Evolutionary conservation across 1,284 basidiomycete species (phyloP), one percentile per base, ranked within the genome.

Genomic region (Tremellales sp.): DNA sequence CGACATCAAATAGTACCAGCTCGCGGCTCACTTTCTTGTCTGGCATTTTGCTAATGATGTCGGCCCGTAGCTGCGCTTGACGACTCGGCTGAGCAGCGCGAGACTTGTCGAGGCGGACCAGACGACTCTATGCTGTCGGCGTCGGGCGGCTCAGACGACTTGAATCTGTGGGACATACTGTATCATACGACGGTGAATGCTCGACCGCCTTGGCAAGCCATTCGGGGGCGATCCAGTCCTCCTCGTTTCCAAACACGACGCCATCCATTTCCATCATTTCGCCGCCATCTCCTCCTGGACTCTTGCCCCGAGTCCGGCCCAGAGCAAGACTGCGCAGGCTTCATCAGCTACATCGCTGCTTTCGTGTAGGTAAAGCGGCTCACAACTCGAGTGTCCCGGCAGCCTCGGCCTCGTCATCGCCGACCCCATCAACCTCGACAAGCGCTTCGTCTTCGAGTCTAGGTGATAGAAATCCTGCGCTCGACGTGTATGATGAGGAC

Each of bases 371-470:
- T n/a, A 11, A 19, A 7, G n/a, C 24, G 23, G 48, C 54, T 35
- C 26, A 56, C 54, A 55, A 60, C 29, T 57, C 58, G 23, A 60
- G 46, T 4, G 58, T 53, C 8, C 47, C 51, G 10, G 51, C 51
- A 22, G 51, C 51, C 5, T 49, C 44, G 17, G 51, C 47, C 43
- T 53, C 51, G n/a, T 49, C 43, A 49, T 53, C 51, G 23, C 40
- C 42, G 2, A 10, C 42, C 4, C 29, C 42, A 24, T 17, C 22
- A 17, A 23, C 21, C 7, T 41, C 39, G n/a, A n/a, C 29, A 8
- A 33, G 29, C n/a, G 29, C 10, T n/a, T 8, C 29, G 29, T 33
- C 29, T n/a, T n/a, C n/a, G n/a, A n/a, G n/a, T n/a, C n/a, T n/a
- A n/a, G n/a, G n/a, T n/a, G n/a, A n/a, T n/a, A n/a, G n/a, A n/a